A percentile compares a stretch with the other conserved stretches of the same genome.
Evolutionary conservation across 257 asterid species (phyloP).

Genomic region (Solanum verrucosum): DNA sequence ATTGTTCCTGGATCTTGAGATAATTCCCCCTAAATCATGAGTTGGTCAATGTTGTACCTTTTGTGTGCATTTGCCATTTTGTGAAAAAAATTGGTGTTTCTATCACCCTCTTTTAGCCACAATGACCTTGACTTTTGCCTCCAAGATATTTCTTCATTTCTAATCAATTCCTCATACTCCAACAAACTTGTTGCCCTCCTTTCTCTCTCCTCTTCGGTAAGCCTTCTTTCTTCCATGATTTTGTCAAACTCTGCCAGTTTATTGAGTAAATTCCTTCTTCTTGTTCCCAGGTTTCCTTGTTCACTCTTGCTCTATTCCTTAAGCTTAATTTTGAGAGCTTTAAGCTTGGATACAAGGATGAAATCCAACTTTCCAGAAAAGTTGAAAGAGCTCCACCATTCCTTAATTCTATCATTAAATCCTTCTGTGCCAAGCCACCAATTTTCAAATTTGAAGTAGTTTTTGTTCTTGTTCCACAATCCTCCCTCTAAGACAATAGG

Average conservation of each 20-base stretch:
- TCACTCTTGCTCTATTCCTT: neutral
- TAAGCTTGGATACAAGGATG: neutral
- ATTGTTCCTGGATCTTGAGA: neutral
- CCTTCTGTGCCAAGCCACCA: neutral
- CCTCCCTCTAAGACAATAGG: neutral
- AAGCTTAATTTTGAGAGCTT: neutral
- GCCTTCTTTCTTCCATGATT: neutral
- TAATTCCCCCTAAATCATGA: neutral
- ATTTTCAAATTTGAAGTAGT: neutral
- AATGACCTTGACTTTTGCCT: neutral
- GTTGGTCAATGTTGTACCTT: neutral
- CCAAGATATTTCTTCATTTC: neutral
- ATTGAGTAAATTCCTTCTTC: neutral
- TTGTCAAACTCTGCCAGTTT: neutral
- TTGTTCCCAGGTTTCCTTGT: neutral
- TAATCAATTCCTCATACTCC: neutral
- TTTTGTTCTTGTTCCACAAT: neutral
- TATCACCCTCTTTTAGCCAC: neutral
- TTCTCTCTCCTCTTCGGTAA: neutral
- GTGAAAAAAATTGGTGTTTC: neutral
- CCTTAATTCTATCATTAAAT: neutral
- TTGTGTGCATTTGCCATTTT: neutral
- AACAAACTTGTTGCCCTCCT: neutral
- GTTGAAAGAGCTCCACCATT: neutral
- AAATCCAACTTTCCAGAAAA: neutral